These are phyloP conservation scores for Rubia yunnanensis DNA, from an alignment of 257 asterid genomes.

Conservation along the genomic window DNA sequence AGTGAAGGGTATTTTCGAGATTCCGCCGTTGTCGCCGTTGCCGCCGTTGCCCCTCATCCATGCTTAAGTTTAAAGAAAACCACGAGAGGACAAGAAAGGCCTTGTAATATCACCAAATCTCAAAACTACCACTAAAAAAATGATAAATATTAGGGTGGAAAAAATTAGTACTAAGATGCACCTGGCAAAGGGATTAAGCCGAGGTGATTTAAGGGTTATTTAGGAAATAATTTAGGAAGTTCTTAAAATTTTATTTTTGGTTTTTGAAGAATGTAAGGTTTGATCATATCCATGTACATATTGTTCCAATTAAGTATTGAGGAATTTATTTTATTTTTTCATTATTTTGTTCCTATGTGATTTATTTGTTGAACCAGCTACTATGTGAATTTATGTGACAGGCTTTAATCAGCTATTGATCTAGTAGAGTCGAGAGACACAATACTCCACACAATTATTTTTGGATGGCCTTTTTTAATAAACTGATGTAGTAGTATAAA, in stretches of 20 bases:
- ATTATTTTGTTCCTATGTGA: constrained; percentile 13
- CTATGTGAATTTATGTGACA: too few species aligned
- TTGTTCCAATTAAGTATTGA: background rate
- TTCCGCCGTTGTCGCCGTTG: constrained; percentile 73
- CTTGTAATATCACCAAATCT: too few species aligned
- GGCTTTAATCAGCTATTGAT: too few species aligned
- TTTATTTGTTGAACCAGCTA: too few species aligned
- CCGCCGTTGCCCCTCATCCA: constrained; percentile 51
- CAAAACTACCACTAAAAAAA: background rate
- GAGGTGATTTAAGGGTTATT: constrained; percentile 31
- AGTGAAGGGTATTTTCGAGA: constrained; percentile 69
- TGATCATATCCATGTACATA: constrained; percentile 12
- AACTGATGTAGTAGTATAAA: too few species aligned
- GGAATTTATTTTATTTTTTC: constrained; percentile 23
- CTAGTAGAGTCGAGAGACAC: too few species aligned
- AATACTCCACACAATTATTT: too few species aligned
- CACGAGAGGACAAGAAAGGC: too few species aligned
- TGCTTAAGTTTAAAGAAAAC: constrained; percentile 10
- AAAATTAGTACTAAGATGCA: constrained; percentile 14
- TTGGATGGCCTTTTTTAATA: too few species aligned
- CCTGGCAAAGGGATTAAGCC: constrained; percentile 32
- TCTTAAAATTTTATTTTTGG: background rate
- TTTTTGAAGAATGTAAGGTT: background rate
- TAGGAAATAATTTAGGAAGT: background rate
- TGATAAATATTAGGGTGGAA: background rate